A percentile compares a stretch with the other conserved stretches of the same genome.
Conservation (phyloP, 2,329 filamentous ascomycete species). For the Aurifilum marmelostoma region DNA sequence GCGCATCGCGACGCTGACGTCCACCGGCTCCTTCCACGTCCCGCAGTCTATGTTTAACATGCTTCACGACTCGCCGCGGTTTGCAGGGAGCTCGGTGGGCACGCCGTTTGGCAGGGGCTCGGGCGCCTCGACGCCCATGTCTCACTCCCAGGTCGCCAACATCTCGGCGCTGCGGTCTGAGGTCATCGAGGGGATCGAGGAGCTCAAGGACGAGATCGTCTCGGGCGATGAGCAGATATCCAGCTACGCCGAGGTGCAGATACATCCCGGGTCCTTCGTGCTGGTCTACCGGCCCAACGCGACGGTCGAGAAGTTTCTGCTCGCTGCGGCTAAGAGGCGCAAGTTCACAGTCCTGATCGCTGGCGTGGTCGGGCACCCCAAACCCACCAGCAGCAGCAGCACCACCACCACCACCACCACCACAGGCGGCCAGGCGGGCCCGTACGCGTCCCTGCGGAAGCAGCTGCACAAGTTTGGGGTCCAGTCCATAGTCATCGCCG, state of each 20-base stretch:
- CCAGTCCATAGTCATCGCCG: conserved; percentile 80
- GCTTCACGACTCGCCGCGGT: conserved; percentile 70
- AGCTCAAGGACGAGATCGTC: conserved; percentile 93
- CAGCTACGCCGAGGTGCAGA: conserved; percentile 84
- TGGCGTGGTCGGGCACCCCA: conserved; percentile 60
- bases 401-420: too few species aligned
- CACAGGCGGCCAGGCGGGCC: conserved; percentile 41
- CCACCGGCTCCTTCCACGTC: conserved; percentile 66
- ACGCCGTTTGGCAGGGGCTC: conserved; percentile 54
- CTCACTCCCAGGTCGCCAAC: conserved; percentile 46
- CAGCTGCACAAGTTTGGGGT: conserved; percentile 78
- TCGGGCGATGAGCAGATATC: conserved; percentile 94
- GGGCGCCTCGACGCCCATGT: conserved; percentile 39
- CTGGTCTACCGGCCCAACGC: conserved; percentile 84
- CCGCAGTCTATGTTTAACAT: conserved; percentile 86
- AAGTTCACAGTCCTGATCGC: conserved; percentile 90
- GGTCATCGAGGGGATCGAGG: conserved; percentile 89
- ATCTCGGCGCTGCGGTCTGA: conserved; percentile 80
- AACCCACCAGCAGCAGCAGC: conserved; percentile 25
- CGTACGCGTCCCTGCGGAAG: conserved; percentile 68
- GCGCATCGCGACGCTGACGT: conserved; percentile 50
- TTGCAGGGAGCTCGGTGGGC: conserved; percentile 42
- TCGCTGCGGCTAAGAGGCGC: conserved; percentile 84
- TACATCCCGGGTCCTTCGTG: conserved; percentile 90
- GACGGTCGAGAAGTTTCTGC: conserved; percentile 86